phyloP scores from a whole-genome alignment of 371 early-diverging fungal species.

The Nosema muscidifuracis region DNA sequence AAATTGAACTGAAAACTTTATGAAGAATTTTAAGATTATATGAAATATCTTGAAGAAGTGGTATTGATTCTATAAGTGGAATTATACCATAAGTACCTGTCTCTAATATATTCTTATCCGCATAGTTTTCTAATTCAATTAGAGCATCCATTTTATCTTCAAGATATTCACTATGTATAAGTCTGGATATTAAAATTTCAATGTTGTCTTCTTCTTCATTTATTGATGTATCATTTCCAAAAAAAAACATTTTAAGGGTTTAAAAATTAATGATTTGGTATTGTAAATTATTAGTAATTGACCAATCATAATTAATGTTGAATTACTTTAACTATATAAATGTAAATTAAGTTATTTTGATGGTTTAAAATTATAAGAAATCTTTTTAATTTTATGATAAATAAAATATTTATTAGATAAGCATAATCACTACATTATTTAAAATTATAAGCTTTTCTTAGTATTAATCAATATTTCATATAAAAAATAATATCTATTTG shows the following conservation, averaged over 20 bases:
- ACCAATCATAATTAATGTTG: too few relatives aligned
- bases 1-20: background rate
- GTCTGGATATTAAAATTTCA: slow-evolving; percentile 6
- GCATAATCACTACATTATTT: too few relatives aligned
- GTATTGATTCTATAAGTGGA: slow-evolving; percentile 19
- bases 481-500: too few relatives aligned
- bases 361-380: too few relatives aligned
- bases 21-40: slow-evolving; percentile 1
- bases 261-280: too few relatives aligned
- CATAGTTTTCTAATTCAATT: slow-evolving; percentile 3
- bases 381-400: too few relatives aligned
- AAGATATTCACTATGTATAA: slow-evolving; percentile 4
- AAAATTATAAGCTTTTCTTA: too few relatives aligned
- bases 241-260: slow-evolving; percentile 32
- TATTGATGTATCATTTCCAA: background rate
- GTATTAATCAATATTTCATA: too few relatives aligned
- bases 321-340: too few relatives aligned
- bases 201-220: slow-evolving; percentile 3
- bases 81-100: slow-evolving; percentile 6
- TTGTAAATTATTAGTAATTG: too few relatives aligned
- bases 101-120: slow-evolving; percentile 1
- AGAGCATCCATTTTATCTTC: slow-evolving; percentile 33
- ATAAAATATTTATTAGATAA: too few relatives aligned
- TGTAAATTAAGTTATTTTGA: too few relatives aligned
- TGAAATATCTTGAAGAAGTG: slow-evolving; percentile 16